Evolutionary conservation across 78 protist genomes (phyloP).

Genomic region (Guillardia theta): DNA sequence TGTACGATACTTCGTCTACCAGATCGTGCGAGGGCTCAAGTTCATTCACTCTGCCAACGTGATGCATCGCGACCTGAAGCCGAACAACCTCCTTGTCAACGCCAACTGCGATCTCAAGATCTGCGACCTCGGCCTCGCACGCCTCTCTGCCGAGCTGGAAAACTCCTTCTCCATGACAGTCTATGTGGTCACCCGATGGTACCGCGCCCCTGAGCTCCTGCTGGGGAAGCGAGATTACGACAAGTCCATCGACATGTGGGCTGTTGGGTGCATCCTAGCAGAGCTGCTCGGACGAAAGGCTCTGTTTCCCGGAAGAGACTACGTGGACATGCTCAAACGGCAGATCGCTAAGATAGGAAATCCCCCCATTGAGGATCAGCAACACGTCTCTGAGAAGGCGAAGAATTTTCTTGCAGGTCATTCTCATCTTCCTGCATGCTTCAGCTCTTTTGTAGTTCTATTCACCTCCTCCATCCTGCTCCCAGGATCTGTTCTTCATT

Average conservation of each 20-base stretch:
- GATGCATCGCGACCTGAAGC: slow-evolving; percentile 87
- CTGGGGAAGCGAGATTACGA: slow-evolving; percentile 33
- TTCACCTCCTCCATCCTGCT: neutral
- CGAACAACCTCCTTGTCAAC: slow-evolving; percentile 92
- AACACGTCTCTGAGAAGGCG: neutral
- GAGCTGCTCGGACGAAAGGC: slow-evolving; percentile 67
- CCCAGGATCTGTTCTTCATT: neutral
- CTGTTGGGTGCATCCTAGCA: slow-evolving; percentile 76
- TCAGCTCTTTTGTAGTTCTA: neutral
- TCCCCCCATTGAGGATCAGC: slow-evolving; percentile 40
- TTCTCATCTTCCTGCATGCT: neutral
- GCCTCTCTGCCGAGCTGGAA: slow-evolving; percentile 23
- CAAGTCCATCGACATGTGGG: slow-evolving; percentile 69
- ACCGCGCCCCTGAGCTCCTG: slow-evolving; percentile 81
- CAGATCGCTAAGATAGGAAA: slow-evolving; percentile 82
- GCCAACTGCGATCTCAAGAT: slow-evolving; percentile 90
- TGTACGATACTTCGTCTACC: slow-evolving; percentile 86
- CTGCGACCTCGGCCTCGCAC: slow-evolving; percentile 70
- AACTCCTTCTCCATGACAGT: slow-evolving; percentile 49
- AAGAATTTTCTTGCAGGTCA: neutral
- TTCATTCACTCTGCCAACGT: slow-evolving; percentile 95
- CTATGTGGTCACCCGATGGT: slow-evolving; percentile 78
- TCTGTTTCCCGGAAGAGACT: slow-evolving; percentile 56
- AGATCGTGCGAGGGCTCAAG: slow-evolving; percentile 67
- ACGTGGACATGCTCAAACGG: slow-evolving; percentile 75